Evolutionary conservation across 176 grass and related monocot species (phyloP).

Genomic region (Avena sativa): DNA sequence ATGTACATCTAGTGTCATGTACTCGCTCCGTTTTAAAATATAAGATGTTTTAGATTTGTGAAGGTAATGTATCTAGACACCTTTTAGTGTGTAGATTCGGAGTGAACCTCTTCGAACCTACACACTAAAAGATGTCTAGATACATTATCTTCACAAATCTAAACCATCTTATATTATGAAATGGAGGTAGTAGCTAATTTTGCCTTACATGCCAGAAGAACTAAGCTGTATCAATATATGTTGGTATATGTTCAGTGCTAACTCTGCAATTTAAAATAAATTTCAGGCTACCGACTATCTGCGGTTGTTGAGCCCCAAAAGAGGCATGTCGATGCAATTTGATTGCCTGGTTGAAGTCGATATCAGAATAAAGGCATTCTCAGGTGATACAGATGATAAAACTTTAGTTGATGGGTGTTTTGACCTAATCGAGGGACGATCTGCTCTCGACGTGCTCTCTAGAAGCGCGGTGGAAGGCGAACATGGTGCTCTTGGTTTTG

Average conservation of each 20-base stretch:
- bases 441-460: neutral
- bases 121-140: too few species aligned
- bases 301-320: slow-evolving; percentile 21
- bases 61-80: too few species aligned
- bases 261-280: neutral
- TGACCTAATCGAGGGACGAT: neutral
- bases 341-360: slow-evolving; percentile 35
- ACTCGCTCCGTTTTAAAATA: too few species aligned
- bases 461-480: neutral
- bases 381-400: neutral
- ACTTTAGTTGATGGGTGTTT: slow-evolving; percentile 27
- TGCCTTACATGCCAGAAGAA: neutral
- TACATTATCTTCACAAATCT: too few species aligned
- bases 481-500: slow-evolving; percentile 6
- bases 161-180: too few species aligned
- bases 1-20: too few species aligned
- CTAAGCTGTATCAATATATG: neutral
- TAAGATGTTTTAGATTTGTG: too few species aligned
- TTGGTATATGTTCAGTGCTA: neutral
- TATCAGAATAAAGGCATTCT: neutral
- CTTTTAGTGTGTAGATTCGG: too few species aligned
- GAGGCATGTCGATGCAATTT: slow-evolving; percentile 31
- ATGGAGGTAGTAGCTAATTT: neutral
- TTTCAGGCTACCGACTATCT: slow-evolving; percentile 7
- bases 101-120: too few species aligned